Evolutionary conservation across 805 yeast genomes (phyloP), one percentile per base, ranked within the genome.

Genomic region (Yarrowia sp.): DNA sequence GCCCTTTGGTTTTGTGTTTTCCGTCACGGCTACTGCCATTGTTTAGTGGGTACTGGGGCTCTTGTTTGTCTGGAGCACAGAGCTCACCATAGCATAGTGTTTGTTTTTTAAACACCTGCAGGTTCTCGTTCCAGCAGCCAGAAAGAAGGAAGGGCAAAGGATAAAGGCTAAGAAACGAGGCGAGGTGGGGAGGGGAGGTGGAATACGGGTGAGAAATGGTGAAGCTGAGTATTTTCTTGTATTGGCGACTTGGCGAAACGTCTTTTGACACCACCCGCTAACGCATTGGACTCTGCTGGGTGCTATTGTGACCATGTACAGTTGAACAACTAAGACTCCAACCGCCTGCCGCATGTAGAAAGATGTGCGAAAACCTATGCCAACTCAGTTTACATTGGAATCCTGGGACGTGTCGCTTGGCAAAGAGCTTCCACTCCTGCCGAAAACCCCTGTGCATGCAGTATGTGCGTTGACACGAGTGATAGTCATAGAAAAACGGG

Each of bases 111-210:
- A 14, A 20, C 4, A 12, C 8, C 58, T 52, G 58, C 58, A 52
- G 58, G 58, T 52, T 52, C 58, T 52, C 40, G 58, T 38, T 52
- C 19, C 42, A 17, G 56, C 56, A 50, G 56, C 53, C 38, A 30
- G 38, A n/a, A 33, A 19, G 40, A 34, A 50, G n/a, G 56, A 50
- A 50, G 56, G 42, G 42, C 42, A n/a, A 50, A 30, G 53, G 53
- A n/a, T 47, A 47, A 50, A 50, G 42, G 33, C 9, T 50, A 50
- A 17, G 30, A 42, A 19, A n/a, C 44, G 44, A 40, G 44, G 7
- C 10, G 44, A 8, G 44, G 8, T n/a, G 44, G 6, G 9, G 44
- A 8, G 6, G 19, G 6, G 19, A n/a, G 15, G 44, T 12, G 19
- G n/a, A 5, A 5, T 24, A 24, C 30, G 30, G 30, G 30, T 24